These are phyloP conservation scores for Rhodomyrtus psidioides DNA, from an alignment of 441 rosid species.

Conservation along the genomic window DNA sequence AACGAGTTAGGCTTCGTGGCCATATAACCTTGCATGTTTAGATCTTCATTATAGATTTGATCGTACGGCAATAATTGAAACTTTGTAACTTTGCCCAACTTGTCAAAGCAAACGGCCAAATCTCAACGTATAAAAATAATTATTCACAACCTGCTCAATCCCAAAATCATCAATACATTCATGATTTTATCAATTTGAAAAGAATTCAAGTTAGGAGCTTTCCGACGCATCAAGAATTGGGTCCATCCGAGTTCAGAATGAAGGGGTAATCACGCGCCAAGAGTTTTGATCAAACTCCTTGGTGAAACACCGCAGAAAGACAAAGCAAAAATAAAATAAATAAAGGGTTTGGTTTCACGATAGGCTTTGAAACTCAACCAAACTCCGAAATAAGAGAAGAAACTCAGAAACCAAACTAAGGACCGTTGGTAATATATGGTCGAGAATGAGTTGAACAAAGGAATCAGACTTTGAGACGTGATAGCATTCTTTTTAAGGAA, in stretches of 20 bases:
- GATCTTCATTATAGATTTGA: not conserved
- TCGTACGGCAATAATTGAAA: not conserved
- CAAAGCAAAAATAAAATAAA: not conserved
- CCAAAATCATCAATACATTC: rapidly evolving
- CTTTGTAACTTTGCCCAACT: not conserved
- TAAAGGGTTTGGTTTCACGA: not conserved
- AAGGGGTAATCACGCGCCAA: not conserved
- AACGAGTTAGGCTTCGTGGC: too few species aligned
- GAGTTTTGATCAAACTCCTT: not conserved
- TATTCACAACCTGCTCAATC: not conserved
- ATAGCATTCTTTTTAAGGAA: too few species aligned
- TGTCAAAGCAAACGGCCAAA: not conserved
- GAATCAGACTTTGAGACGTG: too few species aligned
- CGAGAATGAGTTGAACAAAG: too few species aligned
- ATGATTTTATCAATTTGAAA: not conserved
- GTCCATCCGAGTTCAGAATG: not conserved
- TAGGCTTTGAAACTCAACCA: not conserved
- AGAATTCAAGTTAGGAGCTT: not conserved
- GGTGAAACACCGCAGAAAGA: not conserved
- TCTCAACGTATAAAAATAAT: not conserved
- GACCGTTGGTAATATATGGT: too few species aligned
- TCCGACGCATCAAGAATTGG: not conserved
- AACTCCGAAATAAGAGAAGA: not conserved
- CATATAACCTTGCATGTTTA: rapidly evolving
- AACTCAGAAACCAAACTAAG: too few species aligned